Evolutionary conservation across 306 rosid species (phyloP).

Genomic region (Cucumis melo): DNA sequence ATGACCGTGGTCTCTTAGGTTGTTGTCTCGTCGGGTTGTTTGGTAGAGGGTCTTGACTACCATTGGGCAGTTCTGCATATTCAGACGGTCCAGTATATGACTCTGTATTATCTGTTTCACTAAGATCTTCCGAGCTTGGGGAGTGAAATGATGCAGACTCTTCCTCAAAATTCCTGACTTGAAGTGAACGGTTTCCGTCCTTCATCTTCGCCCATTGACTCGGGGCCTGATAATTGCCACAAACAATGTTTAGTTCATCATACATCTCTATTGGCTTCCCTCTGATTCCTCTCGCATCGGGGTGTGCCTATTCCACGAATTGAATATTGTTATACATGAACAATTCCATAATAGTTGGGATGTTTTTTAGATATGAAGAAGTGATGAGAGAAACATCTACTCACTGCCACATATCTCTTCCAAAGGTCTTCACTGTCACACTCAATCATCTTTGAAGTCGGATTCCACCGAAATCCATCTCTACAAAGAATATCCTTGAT

Average conservation of each 20-base stretch:
- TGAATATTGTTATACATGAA: slow-evolving; percentile 10
- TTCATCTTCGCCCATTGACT: slow-evolving; percentile 56
- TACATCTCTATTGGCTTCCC: slow-evolving; percentile 73
- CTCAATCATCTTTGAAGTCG: slow-evolving; percentile 43
- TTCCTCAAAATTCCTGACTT: slow-evolving; percentile 36
- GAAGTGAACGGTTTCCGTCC: slow-evolving; percentile 28
- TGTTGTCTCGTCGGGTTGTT: slow-evolving; percentile 33
- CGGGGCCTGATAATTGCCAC: slow-evolving; percentile 72
- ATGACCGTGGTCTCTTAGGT: slow-evolving; percentile 41
- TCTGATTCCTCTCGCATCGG: slow-evolving; percentile 52
- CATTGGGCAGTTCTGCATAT: slow-evolving; percentile 45
- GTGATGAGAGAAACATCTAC: slow-evolving; percentile 9
- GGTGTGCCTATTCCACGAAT: slow-evolving; percentile 43
- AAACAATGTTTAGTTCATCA: slow-evolving; percentile 71
- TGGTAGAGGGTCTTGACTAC: slow-evolving; percentile 40
- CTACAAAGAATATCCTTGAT: slow-evolving; percentile 57
- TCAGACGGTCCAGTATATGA: slow-evolving; percentile 45
- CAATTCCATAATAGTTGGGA: background rate
- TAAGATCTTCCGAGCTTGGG: slow-evolving; percentile 42
- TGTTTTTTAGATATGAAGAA: background rate
- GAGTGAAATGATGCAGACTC: slow-evolving; percentile 57
- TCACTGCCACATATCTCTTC: slow-evolving; percentile 57
- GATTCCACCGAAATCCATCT: slow-evolving; percentile 68
- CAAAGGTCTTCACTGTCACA: slow-evolving; percentile 54
- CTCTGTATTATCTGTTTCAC: slow-evolving; percentile 61